Conservation (phyloP, 2,329 filamentous ascomycete species). For the Metarhizium anisopliae region DNA sequence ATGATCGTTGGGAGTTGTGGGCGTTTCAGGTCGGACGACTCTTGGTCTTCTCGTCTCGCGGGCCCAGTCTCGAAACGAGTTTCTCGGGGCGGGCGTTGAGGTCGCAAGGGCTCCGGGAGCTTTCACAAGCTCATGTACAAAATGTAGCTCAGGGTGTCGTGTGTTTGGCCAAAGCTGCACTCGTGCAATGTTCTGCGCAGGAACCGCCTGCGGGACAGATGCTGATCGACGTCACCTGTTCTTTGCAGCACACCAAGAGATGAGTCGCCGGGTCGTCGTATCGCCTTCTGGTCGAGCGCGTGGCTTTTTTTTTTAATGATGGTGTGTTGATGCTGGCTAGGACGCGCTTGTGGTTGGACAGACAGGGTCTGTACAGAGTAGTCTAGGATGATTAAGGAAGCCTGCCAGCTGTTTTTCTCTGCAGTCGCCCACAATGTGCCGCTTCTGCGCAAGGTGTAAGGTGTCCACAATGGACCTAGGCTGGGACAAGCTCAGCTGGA, state of each 20-base stretch:
- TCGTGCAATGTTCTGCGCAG: not conserved
- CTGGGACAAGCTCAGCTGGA: not conserved
- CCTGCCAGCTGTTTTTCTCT: not conserved
- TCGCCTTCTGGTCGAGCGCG: constrained; percentile 1
- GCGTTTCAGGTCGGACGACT: not conserved
- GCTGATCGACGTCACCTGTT: constrained; percentile 6
- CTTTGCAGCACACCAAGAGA: not conserved
- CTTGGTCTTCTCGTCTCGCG: not conserved
- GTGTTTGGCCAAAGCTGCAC: not conserved
- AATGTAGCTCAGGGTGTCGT: not conserved
- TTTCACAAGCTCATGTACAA: not conserved
- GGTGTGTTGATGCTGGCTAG: constrained; percentile 2
- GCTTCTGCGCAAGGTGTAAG: not conserved
- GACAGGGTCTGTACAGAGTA: not conserved
- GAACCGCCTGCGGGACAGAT: constrained; percentile 1
- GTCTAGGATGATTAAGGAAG: not conserved
- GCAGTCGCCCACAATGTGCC: not conserved
- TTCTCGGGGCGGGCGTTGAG: too few relatives aligned
- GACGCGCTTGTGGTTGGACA: constrained; percentile 7
- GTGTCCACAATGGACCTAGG: not conserved
- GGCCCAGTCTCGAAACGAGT: not conserved
- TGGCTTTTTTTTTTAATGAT: constrained; percentile 3
- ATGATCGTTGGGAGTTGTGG: not conserved
- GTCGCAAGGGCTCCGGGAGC: too few relatives aligned
- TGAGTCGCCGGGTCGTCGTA: not conserved